phyloP scores from a whole-genome alignment of 1,284 basidiomycete species.

The Exsudoporus floridanus region DNA sequence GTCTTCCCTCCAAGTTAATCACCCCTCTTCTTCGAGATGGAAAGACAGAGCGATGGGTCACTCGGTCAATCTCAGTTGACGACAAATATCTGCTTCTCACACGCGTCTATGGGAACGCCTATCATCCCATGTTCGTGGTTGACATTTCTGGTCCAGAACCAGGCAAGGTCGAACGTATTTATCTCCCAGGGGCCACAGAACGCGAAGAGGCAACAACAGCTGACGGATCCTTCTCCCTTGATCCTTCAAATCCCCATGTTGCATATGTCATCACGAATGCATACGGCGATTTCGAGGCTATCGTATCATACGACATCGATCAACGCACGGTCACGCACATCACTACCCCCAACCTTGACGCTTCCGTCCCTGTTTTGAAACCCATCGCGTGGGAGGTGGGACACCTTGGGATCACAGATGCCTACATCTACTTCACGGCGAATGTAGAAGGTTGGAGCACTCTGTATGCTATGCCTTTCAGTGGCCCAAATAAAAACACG shows the following conservation, averaged over 20 bases:
- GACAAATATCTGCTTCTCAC: conserved; percentile 35
- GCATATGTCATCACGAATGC: conserved; percentile 36
- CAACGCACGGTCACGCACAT: conserved; percentile 32
- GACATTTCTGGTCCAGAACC: conserved; percentile 34
- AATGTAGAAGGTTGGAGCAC: conserved; percentile 40
- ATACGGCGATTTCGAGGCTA: conserved; percentile 37
- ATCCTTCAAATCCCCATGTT: conserved; percentile 27
- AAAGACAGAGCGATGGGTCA: conserved; percentile 30
- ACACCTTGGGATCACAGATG: conserved; percentile 26
- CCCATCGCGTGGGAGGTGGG: conserved; percentile 35
- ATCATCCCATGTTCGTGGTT: conserved; percentile 34
- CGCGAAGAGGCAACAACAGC: conserved; percentile 24
- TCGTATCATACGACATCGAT: conserved; percentile 35
- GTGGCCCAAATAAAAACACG: conserved; percentile 24
- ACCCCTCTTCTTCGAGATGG: conserved; percentile 33
- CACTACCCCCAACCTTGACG: conserved; percentile 32
- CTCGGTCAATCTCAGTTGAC: conserved; percentile 36
- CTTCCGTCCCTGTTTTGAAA: conserved; percentile 28
- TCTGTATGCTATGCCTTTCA: conserved; percentile 35
- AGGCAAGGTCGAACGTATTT: conserved; percentile 27
- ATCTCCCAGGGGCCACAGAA: conserved; percentile 35
- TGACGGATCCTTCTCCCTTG: conserved; percentile 30
- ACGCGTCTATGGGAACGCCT: conserved; percentile 26
- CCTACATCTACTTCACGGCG: conserved; percentile 33
- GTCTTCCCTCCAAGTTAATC: conserved; percentile 32